Base-by-base conservation (phyloP, 805 yeast species). In the Saccharomycopsis fibuligera region DNA sequence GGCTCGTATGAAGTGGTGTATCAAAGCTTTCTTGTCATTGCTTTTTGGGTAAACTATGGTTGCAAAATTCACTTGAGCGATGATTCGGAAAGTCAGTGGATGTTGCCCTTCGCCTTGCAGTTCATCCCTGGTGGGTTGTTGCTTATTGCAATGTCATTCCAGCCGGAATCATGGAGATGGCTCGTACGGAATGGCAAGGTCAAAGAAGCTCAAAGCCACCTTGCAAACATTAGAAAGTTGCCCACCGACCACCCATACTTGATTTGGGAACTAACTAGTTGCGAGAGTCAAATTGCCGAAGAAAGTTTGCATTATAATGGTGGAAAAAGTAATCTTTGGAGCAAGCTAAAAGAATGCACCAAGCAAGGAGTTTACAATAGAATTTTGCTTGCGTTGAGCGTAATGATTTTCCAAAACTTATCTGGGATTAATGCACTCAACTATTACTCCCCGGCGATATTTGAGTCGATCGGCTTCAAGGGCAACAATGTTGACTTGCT, bases 41-140 rank as follows among this genome's bases (percentile, higher is more conserved):
- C 75, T 1, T 74, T 69, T 57, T 74, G 75, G 73, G 72, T 74
- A 50, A 73, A 72, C 54, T 72, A 72, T 54, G 78, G 76, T 4
- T 72, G 72, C 16, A 57, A 63, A 35, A 61, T 61, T 38, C 61
- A 71, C n/a, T 61, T 68, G 10, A 50, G 57, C 3, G 40, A 54
- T 14, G 23, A 44, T 12, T 54, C 61, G 2, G 58, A 62, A 35
- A 59, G 60, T 41, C 79, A 73, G 54, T 74, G 78, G 79, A 48
- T 67, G 45, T 68, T 72, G 37, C 78, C 78, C 3, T 64, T 73
- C 51, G 75, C 73, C 5, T 59, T 73, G 30, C 78, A 74, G 49
- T 54, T 70, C 36, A 59, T 73, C n/a, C 78, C 77, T 4, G 64
- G 73, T 19, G 71, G 67, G 0, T 53, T 73, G 23, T 70, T 70